phyloP scores from a whole-genome alignment of 139 green algal genomes.

The Dunaliella primolecta region DNA sequence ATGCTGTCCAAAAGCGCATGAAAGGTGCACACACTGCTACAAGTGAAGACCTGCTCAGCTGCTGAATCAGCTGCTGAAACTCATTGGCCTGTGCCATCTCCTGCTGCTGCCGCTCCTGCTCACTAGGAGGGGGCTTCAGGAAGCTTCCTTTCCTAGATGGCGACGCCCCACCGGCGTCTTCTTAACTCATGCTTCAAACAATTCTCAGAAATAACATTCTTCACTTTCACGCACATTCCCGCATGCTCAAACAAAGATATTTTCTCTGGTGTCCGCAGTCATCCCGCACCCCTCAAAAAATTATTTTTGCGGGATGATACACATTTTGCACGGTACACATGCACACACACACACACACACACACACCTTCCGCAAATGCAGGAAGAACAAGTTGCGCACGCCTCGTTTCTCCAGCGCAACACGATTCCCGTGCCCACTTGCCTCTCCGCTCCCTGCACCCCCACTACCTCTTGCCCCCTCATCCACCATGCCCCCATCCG shows the following conservation, averaged over 20 bases:
- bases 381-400: slow-evolving; percentile 12
- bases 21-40: too few species aligned
- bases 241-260: not conserved
- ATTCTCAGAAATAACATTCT: not conserved
- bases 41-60: too few species aligned
- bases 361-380: slow-evolving; percentile 5
- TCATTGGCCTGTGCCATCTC: too few species aligned
- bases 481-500: not conserved
- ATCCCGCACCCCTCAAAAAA: not conserved
- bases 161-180: too few species aligned
- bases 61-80: too few species aligned
- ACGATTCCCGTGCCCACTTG: not conserved
- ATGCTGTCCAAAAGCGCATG: too few species aligned
- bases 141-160: too few species aligned
- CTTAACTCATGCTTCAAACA: not conserved
- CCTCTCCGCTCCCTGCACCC: not conserved
- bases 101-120: too few species aligned
- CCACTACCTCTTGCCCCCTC: not conserved
- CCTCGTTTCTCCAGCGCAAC: slow-evolving; percentile 4
- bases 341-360: not conserved
- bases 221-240: too few species aligned
- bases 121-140: too few species aligned
- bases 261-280: not conserved
- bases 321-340: not conserved
- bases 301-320: not conserved